These are phyloP conservation scores for Acanthochlamys bracteata DNA, from an alignment of 106 monocot species.

Conservation along the genomic window DNA sequence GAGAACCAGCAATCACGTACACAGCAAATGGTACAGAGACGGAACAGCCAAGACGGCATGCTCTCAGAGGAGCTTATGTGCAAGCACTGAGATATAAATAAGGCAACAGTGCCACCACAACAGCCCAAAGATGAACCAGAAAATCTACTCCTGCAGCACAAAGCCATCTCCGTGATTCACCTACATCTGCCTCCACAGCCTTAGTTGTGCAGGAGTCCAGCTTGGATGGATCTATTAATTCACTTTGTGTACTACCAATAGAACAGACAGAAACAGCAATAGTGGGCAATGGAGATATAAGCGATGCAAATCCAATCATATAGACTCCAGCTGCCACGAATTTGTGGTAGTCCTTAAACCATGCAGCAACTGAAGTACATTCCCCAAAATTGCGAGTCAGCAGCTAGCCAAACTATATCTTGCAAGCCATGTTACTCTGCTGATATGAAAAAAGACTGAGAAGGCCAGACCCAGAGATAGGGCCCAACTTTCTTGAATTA, in stretches of 20 bases:
- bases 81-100: conserved; percentile 37
- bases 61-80: conserved; percentile 14
- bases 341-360: conserved; percentile 83
- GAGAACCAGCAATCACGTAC: conserved; percentile 23
- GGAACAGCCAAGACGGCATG: conserved; percentile 41
- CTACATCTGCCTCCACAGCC: background rate
- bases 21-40: conserved; percentile 21
- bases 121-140: conserved; percentile 58
- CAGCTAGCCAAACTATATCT: conserved; percentile 90
- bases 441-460: conserved; percentile 70
- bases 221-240: background rate
- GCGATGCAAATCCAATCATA: conserved; percentile 85
- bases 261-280: conserved; percentile 68
- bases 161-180: conserved; percentile 69
- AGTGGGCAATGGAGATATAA: conserved; percentile 68
- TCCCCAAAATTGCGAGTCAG: conserved; percentile 81
- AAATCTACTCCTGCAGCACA: conserved; percentile 52
- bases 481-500: conserved; percentile 48
- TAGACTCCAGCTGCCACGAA: conserved; percentile 87
- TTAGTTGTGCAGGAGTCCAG: background rate
- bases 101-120: conserved; percentile 47
- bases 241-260: background rate
- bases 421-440: conserved; percentile 74
- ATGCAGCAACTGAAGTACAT: conserved; percentile 58
- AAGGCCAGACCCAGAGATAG: conserved; percentile 70